Evolutionary conservation across 2,329 filamentous ascomycete species (phyloP).

Genomic region (Chaetomium olivaceum): DNA sequence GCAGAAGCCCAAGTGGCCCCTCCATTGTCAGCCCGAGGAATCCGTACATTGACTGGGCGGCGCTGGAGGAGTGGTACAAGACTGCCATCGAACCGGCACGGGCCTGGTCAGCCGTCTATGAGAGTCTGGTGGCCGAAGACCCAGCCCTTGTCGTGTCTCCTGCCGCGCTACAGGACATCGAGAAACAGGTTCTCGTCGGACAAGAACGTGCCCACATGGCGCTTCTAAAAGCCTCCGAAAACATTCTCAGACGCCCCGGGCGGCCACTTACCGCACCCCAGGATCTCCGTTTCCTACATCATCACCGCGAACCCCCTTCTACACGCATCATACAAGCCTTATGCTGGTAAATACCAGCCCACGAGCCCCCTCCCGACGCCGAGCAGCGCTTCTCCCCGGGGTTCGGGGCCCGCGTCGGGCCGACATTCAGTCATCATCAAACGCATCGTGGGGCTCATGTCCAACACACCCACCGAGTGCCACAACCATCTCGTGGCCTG

Average conservation of each 20-base stretch:
- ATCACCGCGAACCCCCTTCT: constrained; percentile 78
- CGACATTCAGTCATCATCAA: constrained; percentile 85
- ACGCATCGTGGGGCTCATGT: constrained; percentile 75
- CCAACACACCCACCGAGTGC: constrained; percentile 72
- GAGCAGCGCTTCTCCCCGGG: constrained; percentile 31
- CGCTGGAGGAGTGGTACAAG: constrained; percentile 74
- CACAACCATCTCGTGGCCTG: constrained; percentile 77
- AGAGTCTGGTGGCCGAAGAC: constrained; percentile 49
- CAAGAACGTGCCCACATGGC: constrained; percentile 69
- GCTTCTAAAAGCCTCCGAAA: constrained; percentile 76
- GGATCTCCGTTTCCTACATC: constrained; percentile 74
- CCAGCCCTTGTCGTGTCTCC: constrained; percentile 38
- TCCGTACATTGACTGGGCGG: constrained; percentile 73
- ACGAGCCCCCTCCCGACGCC: constrained; percentile 32
- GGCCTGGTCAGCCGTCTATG: constrained; percentile 63
- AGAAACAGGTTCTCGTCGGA: constrained; percentile 53
- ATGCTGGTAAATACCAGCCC: constrained; percentile 41
- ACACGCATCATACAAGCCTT: constrained; percentile 47
- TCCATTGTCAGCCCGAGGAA: constrained; percentile 58
- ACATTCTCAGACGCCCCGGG: constrained; percentile 75
- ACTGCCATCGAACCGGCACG: constrained; percentile 66
- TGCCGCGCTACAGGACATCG: constrained; percentile 46
- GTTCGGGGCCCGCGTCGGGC: constrained; percentile 52
- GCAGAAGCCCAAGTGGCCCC: constrained; percentile 38
- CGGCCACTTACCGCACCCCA: constrained; percentile 66